phyloP scores from a whole-genome alignment of 108 stramenopile species.

The Cyclostephanos invisitatus region DNA sequence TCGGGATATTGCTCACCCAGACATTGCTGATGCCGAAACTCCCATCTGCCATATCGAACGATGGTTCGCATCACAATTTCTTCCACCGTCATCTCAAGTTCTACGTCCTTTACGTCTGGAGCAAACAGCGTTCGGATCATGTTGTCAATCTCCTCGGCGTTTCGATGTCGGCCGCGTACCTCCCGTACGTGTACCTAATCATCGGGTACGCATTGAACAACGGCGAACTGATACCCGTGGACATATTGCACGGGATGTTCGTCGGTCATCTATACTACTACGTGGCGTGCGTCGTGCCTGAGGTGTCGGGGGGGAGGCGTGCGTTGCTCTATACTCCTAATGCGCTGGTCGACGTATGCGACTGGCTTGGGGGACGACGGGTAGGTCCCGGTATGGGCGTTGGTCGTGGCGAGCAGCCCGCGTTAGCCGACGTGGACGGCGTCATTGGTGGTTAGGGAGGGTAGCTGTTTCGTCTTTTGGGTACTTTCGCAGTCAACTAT shows the following conservation, averaged over 20 bases:
- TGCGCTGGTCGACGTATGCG: slow-evolving; percentile 30
- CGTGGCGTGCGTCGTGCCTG: slow-evolving; percentile 49
- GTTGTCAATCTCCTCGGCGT: slow-evolving; percentile 37
- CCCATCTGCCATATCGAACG: slow-evolving; percentile 2
- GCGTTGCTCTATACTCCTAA: slow-evolving; percentile 29
- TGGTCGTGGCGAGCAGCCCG: slow-evolving; percentile 7
- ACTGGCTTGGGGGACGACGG: slow-evolving; percentile 40
- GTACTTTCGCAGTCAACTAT: no score
- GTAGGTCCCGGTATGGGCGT: neutral
- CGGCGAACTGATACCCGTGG: slow-evolving; percentile 34
- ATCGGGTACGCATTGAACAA: slow-evolving; percentile 40
- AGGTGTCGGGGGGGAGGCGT: slow-evolving; percentile 35
- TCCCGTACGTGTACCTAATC: slow-evolving; percentile 33
- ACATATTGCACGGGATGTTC: slow-evolving; percentile 55
- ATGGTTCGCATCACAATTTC: slow-evolving; percentile 13
- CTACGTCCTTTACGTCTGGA: slow-evolving; percentile 39
- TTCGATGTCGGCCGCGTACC: slow-evolving; percentile 25
- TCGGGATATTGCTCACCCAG: slow-evolving; percentile 30
- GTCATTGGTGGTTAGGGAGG: slow-evolving; percentile 36
- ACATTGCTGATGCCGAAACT: slow-evolving; percentile 23
- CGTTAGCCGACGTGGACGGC: slow-evolving; percentile 40
- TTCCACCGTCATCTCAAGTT: slow-evolving; percentile 38
- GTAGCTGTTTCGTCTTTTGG: neutral
- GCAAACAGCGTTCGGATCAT: slow-evolving; percentile 38
- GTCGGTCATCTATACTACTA: slow-evolving; percentile 55